Evolutionary conservation across 306 rosid species (phyloP).

Genomic region (Prunus mume): DNA sequence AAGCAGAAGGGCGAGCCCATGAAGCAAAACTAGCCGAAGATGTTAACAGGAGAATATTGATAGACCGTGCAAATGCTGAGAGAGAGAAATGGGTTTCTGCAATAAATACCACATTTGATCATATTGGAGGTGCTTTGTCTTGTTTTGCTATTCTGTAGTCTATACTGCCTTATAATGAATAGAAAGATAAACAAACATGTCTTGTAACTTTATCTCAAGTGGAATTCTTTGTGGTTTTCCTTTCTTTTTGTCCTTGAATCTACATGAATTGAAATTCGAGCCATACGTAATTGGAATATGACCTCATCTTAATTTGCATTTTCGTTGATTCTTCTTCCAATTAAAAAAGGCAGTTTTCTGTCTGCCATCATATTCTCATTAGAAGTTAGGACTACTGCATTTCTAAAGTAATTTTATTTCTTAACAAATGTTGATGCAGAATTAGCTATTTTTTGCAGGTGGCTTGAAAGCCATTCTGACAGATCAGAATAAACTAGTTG

Average conservation of each 20-base stretch:
- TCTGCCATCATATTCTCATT: background rate
- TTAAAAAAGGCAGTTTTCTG: background rate
- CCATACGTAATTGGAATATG: background rate
- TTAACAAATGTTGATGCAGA: background rate
- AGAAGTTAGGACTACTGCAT: background rate
- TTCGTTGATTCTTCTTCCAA: background rate
- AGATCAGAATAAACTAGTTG: conserved; percentile 95
- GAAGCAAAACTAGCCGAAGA: conserved; percentile 90
- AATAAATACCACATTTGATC: conserved; percentile 93
- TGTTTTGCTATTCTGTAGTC: background rate
- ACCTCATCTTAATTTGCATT: background rate
- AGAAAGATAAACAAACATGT: background rate
- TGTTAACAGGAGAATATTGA: conserved; percentile 71
- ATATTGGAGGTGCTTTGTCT: conserved; percentile 77
- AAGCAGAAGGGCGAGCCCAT: conserved; percentile 94
- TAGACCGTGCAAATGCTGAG: conserved; percentile 88
- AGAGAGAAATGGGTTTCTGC: conserved; percentile 96
- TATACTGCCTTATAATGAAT: background rate
- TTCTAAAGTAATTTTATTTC: background rate
- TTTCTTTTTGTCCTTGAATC: background rate
- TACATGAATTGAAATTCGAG: background rate
- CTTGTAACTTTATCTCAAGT: conserved; percentile 1
- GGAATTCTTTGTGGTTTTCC: background rate
- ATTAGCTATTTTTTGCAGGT: conserved; percentile 52
- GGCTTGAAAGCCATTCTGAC: conserved; percentile 90